A percentile compares a stretch with the other conserved stretches of the same genome.
Evolutionary conservation across 257 asterid species (phyloP).

Genomic region (Solanum peruvianum): DNA sequence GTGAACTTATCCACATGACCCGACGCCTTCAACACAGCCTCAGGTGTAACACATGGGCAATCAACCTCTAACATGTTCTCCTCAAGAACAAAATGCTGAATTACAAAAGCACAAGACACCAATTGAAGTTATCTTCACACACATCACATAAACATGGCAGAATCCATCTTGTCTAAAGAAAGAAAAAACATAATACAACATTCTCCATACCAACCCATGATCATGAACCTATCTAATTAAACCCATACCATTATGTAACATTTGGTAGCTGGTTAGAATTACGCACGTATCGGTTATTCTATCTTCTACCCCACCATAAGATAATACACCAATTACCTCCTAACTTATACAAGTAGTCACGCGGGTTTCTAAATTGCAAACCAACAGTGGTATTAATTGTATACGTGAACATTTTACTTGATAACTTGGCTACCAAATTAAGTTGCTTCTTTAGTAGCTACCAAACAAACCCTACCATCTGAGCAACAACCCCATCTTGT

Average conservation of each 20-base stretch:
- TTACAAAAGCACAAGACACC: not conserved
- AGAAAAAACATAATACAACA: not conserved
- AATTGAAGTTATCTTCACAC: not conserved
- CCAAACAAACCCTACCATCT: not conserved
- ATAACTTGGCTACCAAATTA: not conserved
- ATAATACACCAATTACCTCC: not conserved
- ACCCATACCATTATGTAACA: not conserved
- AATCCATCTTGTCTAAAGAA: not conserved
- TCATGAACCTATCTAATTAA: not conserved
- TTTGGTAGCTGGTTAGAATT: not conserved
- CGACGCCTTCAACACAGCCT: conserved; percentile 16
- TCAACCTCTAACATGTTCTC: conserved; percentile 24
- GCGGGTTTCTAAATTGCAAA: not conserved
- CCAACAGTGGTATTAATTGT: not conserved
- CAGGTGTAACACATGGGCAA: conserved; percentile 23
- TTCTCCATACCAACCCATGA: not conserved
- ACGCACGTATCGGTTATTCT: not conserved
- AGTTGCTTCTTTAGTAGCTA: not conserved
- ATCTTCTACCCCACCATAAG: not conserved
- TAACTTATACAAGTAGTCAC: not conserved
- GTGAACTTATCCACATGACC: conserved; percentile 25
- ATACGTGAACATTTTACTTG: not conserved
- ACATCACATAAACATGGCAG: not conserved
- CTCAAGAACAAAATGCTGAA: conserved; percentile 24
- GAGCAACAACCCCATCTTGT: not conserved